These are phyloP conservation scores for Coniochaeta sp. DNA, from an alignment of 2,329 filamentous ascomycete genomes.

Conservation along the genomic window DNA sequence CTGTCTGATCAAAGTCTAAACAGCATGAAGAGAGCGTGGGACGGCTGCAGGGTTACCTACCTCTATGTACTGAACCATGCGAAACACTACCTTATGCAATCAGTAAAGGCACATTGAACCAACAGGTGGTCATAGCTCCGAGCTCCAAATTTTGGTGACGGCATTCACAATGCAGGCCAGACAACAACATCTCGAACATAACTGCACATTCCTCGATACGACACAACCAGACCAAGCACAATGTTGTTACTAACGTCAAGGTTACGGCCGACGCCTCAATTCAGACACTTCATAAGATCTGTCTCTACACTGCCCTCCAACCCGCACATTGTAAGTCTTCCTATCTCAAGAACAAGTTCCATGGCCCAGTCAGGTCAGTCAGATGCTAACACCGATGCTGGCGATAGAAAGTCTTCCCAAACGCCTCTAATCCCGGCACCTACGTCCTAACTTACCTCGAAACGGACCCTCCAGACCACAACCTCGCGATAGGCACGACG, in stretches of 20 bases:
- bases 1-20: too few relatives aligned
- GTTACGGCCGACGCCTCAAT: background rate
- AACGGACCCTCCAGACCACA: slow-evolving; percentile 43
- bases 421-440: slow-evolving; percentile 32
- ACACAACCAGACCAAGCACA: background rate
- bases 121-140: slow-evolving; percentile 1
- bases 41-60: too few relatives aligned
- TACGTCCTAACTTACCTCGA: slow-evolving; percentile 54
- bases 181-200: background rate
- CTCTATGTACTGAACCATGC: too few relatives aligned
- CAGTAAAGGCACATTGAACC: too few relatives aligned
- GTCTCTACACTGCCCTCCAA: slow-evolving; percentile 43
- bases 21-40: too few relatives aligned
- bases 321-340: slow-evolving; percentile 41
- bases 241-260: background rate
- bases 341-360: too few relatives aligned
- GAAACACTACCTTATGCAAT: too few relatives aligned
- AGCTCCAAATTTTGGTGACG: background rate
- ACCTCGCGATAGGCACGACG: slow-evolving; percentile 52
- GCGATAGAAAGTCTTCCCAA: slow-evolving; percentile 46
- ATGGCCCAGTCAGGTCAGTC: too few relatives aligned
- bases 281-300: background rate
- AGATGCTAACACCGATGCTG: slow-evolving; percentile 5
- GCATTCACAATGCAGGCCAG: background rate
- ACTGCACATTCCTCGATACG: background rate